A percentile compares a stretch with the other conserved stretches of the same genome.
Evolutionary conservation across 2,329 filamentous ascomycete species (phyloP).

Genomic region (Colletotrichum falcatum): DNA sequence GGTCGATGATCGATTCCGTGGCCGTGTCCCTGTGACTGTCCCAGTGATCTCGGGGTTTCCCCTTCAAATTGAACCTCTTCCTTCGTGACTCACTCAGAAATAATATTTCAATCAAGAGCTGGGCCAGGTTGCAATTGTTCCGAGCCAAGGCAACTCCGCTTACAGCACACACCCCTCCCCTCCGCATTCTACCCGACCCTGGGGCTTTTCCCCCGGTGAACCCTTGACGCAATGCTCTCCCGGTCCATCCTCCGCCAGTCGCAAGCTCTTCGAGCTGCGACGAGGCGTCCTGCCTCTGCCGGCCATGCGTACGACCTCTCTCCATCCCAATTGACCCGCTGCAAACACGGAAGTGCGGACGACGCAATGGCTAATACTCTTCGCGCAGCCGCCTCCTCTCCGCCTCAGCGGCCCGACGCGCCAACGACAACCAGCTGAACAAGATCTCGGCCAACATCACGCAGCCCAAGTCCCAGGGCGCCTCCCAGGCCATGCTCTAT

Average conservation of each 20-base stretch:
- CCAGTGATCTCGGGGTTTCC: slow-evolving; percentile 46
- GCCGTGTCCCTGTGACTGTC: slow-evolving; percentile 48
- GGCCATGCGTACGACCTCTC: slow-evolving; percentile 43
- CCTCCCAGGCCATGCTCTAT: slow-evolving; percentile 99
- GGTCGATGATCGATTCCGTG: slow-evolving; percentile 21
- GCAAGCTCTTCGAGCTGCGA: slow-evolving; percentile 44
- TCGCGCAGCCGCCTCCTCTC: slow-evolving; percentile 63
- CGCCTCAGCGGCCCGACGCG: slow-evolving; percentile 60
- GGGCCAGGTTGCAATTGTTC: slow-evolving; percentile 20
- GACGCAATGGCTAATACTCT: slow-evolving; percentile 23
- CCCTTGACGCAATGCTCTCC: slow-evolving; percentile 42
- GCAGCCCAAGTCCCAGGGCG: slow-evolving; percentile 97
- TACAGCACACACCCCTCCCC: neutral
- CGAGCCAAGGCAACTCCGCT: neutral
- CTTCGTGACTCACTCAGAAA: slow-evolving; percentile 41
- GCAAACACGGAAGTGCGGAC: neutral
- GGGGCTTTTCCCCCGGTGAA: slow-evolving; percentile 22
- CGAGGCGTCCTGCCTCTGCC: slow-evolving; percentile 39
- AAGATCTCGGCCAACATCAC: slow-evolving; percentile 87
- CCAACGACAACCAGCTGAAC: slow-evolving; percentile 75
- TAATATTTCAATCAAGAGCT: slow-evolving; percentile 12
- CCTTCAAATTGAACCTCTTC: slow-evolving; percentile 13
- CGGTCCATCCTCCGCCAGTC: slow-evolving; percentile 41
- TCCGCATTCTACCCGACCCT: slow-evolving; percentile 13
- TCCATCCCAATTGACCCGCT: slow-evolving; percentile 1